Conservation (phyloP, 2,329 filamentous ascomycete species). For the Epichloe aotearoae region DNA sequence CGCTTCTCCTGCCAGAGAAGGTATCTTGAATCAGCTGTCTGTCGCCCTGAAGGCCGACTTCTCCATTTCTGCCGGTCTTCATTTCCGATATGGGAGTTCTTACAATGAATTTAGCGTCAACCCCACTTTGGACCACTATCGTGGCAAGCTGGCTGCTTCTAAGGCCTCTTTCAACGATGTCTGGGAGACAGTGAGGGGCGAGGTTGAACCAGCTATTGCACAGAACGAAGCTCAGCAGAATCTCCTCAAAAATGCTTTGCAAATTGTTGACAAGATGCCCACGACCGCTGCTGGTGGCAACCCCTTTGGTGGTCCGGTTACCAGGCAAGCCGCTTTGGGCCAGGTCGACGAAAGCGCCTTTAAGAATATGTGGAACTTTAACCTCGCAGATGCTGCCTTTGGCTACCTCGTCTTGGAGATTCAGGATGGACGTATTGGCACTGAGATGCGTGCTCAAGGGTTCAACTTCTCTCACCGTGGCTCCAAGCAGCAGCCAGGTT, state of each 20-base stretch:
- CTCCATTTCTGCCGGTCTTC: slow-evolving; percentile 90
- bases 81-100: slow-evolving; percentile 97
- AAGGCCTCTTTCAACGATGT: slow-evolving; percentile 99
- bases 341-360: slow-evolving; percentile 97
- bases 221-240: slow-evolving; percentile 92
- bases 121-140: slow-evolving; percentile 93
- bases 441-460: slow-evolving; percentile 95
- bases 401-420: slow-evolving; percentile 92
- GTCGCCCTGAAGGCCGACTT: slow-evolving; percentile 97
- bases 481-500: slow-evolving; percentile 53
- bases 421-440: slow-evolving; percentile 89
- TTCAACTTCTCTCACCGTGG: slow-evolving; percentile 98
- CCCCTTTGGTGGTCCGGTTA: slow-evolving; percentile 79
- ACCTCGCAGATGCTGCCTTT: slow-evolving; percentile 92
- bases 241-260: slow-evolving; percentile 77
- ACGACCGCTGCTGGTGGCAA: slow-evolving; percentile 89
- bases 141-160: slow-evolving; percentile 92
- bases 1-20: slow-evolving; percentile 89
- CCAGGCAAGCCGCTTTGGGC: slow-evolving; percentile 59
- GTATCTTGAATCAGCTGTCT: slow-evolving; percentile 92
- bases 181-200: slow-evolving; percentile 94
- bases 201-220: slow-evolving; percentile 87
- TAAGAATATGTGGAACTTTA: slow-evolving; percentile 99
- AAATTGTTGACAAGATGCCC: slow-evolving; percentile 97
- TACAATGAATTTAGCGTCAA: slow-evolving; percentile 99